A percentile compares a stretch with the other conserved stretches of the same genome.
Conservation (phyloP, 495 filamentous ascomycete genomes). For the Sordaria brevicollis region DNA sequence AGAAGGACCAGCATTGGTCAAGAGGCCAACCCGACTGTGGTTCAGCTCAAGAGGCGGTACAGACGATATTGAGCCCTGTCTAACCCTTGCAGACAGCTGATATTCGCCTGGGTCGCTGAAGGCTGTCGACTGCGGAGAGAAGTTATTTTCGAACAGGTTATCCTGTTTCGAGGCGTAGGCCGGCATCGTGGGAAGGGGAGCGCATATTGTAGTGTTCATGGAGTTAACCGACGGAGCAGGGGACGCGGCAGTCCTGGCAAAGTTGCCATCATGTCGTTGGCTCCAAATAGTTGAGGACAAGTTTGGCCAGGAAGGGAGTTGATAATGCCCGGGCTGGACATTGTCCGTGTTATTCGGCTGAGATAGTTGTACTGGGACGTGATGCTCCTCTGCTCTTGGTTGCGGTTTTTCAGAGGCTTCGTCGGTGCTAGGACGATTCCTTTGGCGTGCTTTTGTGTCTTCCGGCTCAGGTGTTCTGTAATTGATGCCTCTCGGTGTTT, state of each 20-base stretch:
- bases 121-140: not conserved
- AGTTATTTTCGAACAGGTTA: not conserved
- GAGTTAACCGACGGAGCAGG: not conserved
- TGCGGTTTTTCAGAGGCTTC: not conserved
- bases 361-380: not conserved
- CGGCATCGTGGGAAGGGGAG: not conserved
- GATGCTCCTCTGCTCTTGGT: not conserved
- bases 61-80: not conserved
- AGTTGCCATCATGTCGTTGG: rapidly evolving
- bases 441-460: not conserved
- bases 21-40: not conserved
- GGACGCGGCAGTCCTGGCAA: not conserved
- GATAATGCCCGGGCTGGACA: not conserved
- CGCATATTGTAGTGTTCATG: not conserved
- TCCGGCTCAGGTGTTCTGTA: slow-evolving; percentile 10
- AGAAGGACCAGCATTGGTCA: not conserved
- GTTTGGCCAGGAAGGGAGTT: not conserved
- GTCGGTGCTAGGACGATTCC: not conserved
- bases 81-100: not conserved
- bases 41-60: not conserved
- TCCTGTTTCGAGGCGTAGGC: not conserved
- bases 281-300: not conserved
- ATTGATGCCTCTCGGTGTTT: slow-evolving; percentile 1
- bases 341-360: not conserved
- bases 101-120: not conserved